Percentiles rank a stretch among this genome's conserved stretches.
These are phyloP conservation scores for Globisporangium spiculum DNA, from an alignment of 352 stramenopile genomes.

Conservation along the genomic window DNA sequence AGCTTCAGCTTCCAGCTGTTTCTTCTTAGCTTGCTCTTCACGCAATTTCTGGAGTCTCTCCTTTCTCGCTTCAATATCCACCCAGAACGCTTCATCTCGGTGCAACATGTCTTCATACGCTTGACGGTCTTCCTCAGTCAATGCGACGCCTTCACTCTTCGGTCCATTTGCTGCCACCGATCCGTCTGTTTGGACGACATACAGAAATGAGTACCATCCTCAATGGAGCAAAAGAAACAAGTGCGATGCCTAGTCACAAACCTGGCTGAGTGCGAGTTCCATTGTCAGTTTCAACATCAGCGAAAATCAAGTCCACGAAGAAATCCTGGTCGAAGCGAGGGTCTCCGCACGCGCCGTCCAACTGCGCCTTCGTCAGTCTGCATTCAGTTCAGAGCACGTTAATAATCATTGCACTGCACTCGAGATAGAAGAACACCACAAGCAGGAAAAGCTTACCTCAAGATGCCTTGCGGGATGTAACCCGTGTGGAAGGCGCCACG, in stretches of 20 bases:
- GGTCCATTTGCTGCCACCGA: slow-evolving; percentile 21
- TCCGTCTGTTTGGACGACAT: slow-evolving; percentile 10
- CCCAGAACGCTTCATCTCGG: slow-evolving; percentile 84
- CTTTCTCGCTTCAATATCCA: slow-evolving; percentile 81
- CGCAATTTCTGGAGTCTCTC: slow-evolving; percentile 64
- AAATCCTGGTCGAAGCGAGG: slow-evolving; percentile 94
- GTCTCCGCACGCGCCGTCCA: slow-evolving; percentile 94
- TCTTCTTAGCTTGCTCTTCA: slow-evolving; percentile 69
- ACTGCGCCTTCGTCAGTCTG: slow-evolving; percentile 94
- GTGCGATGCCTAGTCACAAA: not conserved
- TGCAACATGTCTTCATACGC: slow-evolving; percentile 89
- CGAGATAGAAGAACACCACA: not conserved
- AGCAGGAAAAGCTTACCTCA: slow-evolving; percentile 55
- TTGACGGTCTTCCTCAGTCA: slow-evolving; percentile 80
- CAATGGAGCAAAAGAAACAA: not conserved
- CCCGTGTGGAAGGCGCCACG: slow-evolving; percentile 97
- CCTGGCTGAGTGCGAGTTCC: slow-evolving; percentile 24
- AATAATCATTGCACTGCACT: not conserved
- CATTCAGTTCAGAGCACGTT: not conserved
- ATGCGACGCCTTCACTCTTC: slow-evolving; percentile 64
- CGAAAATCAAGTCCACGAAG: slow-evolving; percentile 97
- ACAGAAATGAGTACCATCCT: not conserved
- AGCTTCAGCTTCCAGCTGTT: slow-evolving; percentile 52
- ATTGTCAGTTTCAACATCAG: slow-evolving; percentile 84
- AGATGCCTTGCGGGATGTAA: slow-evolving; percentile 94